Base-by-base conservation (phyloP, 768 basidiomycete genomes). In the Dioszegia aurantiaca region DNA sequence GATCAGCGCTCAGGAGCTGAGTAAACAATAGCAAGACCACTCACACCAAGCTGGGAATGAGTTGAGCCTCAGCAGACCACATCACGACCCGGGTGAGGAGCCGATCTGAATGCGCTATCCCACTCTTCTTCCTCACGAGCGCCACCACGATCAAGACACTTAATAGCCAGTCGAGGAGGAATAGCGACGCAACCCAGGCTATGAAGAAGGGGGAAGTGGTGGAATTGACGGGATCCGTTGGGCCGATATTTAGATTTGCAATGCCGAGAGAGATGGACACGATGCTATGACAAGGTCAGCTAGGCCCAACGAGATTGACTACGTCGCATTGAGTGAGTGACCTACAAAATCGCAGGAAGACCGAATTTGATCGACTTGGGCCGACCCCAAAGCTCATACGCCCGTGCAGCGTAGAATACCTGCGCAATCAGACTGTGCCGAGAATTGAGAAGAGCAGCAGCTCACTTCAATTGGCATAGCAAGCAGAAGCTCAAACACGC, bases 361-460 rank as follows among this genome's bases (percentile, higher is more conserved):
- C 19, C 16, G 23, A n/a, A 37, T 5, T 8, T 21, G 24, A 52
- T 24, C 0, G 31, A 19, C 21, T n/a, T 24, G 11, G 49, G 37
- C 28, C 31, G 28, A 21, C 39, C 52, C 52, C 52, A 54, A 2
- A 54, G 52, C n/a, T 42, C 36, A 41, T 54, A 54, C 4, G 52
- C 52, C 17, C 52, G n/a, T 5, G 31, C 6, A 27, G 37, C 41
- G 52, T 54, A 54, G 9, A 54, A 37, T 5, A 42, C 39, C 52
- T 54, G 26, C 6, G 28, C 46, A 26, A 5, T 28, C n/a, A 30
- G 10, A n/a, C 11, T 33, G 8, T 6, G 33, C 33, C 8, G 14
- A 6, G 33, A 6, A 6, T 14, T 33, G 14, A 14, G 8, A 19
- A 2, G 17, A 30, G 12, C 14, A 19, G 26, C 19, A 4, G 26